Evolutionary conservation across 148 eudicot genomes (phyloP), one percentile per base, ranked within the genome.

Genomic region (Nepenthes gracilis): DNA sequence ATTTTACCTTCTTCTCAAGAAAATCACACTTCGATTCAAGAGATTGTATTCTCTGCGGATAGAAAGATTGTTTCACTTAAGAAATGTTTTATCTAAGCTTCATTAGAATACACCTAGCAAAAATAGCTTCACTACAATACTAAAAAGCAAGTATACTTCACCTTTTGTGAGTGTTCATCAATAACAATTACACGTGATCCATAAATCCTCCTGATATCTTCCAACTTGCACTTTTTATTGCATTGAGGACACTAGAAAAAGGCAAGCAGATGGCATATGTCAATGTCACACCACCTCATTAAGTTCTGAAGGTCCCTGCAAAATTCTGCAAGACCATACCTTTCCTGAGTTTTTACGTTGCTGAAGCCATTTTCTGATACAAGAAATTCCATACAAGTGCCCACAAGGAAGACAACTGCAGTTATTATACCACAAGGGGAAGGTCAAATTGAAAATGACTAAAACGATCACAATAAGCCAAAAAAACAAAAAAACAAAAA

Each of bases 331-430:
- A 57, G 35, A 62, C 15, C 49, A 51, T 80, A 91, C 97, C 90
- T 91, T 85, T 65, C 79, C 76, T n/a, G 78, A 57, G 74, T 75
- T 74, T 73, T 64, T 70, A 12, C 81, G 68, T 60, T 75, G 81
- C 62, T 71, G 70, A 70, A 92, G 71, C 98, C 98, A 92, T 63
- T 71, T 88, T 73, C 82, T 82, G 66, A 92, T 84, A 64, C 98
- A 92, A 32, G 90, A 75, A 63, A 75, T 64, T 5, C 96, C 98
- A 71, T 77, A 92, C 76, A 92, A 75, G 64, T 92, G 96, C 23
- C 96, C 98, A 69, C 98, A 92, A 37, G 94, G 78, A 75, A 92
- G 85, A 74, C 96, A 87, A 61, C 96, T 88, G 84, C 70, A 70
- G 36, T 74, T 45, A 61, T 9, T 49, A 65, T 53, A 61, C 23